Evolutionary conservation across 768 basidiomycete species (phyloP).

Genomic region (Boletus reticuloceps): DNA sequence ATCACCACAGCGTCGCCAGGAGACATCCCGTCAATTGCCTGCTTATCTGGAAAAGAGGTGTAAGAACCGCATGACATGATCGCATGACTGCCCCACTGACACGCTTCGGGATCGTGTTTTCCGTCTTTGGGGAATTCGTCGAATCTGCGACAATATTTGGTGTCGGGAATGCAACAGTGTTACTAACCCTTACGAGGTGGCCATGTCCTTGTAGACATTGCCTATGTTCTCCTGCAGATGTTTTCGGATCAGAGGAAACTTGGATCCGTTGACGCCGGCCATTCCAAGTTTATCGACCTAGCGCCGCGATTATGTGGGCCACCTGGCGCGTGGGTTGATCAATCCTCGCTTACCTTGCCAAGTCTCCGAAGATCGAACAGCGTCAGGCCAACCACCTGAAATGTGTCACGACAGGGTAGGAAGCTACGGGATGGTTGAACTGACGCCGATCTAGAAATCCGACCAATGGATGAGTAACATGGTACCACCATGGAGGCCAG

Average conservation of each 20-base stretch:
- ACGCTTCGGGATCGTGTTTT: conserved; percentile 73
- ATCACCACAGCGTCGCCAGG: conserved; percentile 89
- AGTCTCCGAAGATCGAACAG: conserved; percentile 85
- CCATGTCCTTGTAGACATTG: conserved; percentile 83
- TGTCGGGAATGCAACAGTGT: not conserved
- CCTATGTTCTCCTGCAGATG: conserved; percentile 84
- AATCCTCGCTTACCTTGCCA: conserved; percentile 56
- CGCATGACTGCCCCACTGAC: conserved; percentile 44
- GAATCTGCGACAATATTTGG: conserved; percentile 46
- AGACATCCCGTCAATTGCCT: conserved; percentile 71
- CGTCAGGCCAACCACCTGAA: conserved; percentile 82
- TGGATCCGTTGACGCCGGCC: conserved; percentile 87
- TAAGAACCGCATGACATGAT: conserved; percentile 2
- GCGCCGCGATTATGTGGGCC: conserved; percentile 7
- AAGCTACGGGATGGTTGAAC: conserved; percentile 21
- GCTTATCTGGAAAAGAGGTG: conserved; percentile 57
- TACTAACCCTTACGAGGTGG: conserved; percentile 57
- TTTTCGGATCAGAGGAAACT: conserved; percentile 81
- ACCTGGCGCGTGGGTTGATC: not conserved
- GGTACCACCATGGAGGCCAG: not conserved
- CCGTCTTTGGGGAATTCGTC: conserved; percentile 74
- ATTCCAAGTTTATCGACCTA: conserved; percentile 75
- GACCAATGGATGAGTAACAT: not conserved
- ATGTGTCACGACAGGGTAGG: conserved; percentile 13
- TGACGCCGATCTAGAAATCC: conserved; percentile 60